Evolutionary conservation across 768 basidiomycete genomes (phyloP).

Genomic region (Lactarius deliciosus): DNA sequence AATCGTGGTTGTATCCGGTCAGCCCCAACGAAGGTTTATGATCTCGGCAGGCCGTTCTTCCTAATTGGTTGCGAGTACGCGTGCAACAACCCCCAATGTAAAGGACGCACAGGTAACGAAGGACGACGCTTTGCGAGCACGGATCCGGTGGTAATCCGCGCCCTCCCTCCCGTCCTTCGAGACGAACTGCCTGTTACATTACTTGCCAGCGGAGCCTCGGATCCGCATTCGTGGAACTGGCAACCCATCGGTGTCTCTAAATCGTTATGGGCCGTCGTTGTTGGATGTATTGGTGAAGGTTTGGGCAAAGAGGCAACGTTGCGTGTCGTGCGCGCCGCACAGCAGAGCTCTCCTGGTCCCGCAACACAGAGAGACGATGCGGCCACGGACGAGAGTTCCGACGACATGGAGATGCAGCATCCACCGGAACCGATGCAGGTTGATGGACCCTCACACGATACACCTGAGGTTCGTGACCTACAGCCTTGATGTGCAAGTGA

Average conservation of each 20-base stretch:
- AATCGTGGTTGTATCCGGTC: constrained; percentile 73
- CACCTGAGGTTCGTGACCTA: constrained; percentile 18
- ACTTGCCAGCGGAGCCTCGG: constrained; percentile 50
- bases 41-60: constrained; percentile 77
- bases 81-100: constrained; percentile 55
- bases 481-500: background rate
- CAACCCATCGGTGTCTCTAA: constrained; percentile 69
- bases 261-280: constrained; percentile 72
- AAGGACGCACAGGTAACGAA: constrained; percentile 44
- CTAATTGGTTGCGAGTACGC: constrained; percentile 82
- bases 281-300: constrained; percentile 56
- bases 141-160: constrained; percentile 67
- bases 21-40: constrained; percentile 77
- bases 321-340: constrained; percentile 56
- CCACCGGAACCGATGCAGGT: constrained; percentile 27
- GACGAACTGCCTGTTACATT: constrained; percentile 74
- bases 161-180: constrained; percentile 63
- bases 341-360: constrained; percentile 45
- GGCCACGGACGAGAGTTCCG: constrained; percentile 17
- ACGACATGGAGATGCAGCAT: constrained; percentile 32
- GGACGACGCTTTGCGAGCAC: constrained; percentile 71
- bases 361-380: constrained; percentile 12
- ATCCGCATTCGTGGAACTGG: constrained; percentile 69
- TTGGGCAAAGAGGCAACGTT: constrained; percentile 62
- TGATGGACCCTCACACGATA: constrained; percentile 22